phyloP scores from a whole-genome alignment of 108 stramenopile genomes.

The Discostella stelligeroides region DNA sequence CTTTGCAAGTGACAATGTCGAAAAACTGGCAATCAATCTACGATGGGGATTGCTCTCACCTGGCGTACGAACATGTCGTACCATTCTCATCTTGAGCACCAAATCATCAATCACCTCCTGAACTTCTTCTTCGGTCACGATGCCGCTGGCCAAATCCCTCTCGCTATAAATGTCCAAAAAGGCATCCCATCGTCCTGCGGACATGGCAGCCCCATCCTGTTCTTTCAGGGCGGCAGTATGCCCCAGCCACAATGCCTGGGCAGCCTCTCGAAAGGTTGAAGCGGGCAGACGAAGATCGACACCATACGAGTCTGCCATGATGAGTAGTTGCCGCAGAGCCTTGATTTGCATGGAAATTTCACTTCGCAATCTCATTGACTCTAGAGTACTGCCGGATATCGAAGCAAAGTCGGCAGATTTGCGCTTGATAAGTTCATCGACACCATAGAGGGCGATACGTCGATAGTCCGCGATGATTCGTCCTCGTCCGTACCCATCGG shows the following conservation, averaged over 20 bases:
- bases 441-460: conserved; percentile 65
- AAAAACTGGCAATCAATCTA: too few relatives aligned
- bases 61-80: conserved; percentile 66
- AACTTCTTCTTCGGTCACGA: conserved; percentile 55
- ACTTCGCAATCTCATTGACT: conserved; percentile 54
- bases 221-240: conserved; percentile 72
- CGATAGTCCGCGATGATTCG: conserved; percentile 73
- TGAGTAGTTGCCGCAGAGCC: conserved; percentile 54
- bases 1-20: too few relatives aligned
- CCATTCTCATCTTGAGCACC: conserved; percentile 52
- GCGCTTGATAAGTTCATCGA: conserved; percentile 62
- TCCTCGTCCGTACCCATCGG: conserved; percentile 72
- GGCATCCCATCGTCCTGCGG: conserved; percentile 66
- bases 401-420: conserved; percentile 61
- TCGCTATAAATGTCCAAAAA: conserved; percentile 67
- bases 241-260: conserved; percentile 66
- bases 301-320: conserved; percentile 62
- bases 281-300: conserved; percentile 61
- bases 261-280: conserved; percentile 61
- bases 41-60: too few relatives aligned
- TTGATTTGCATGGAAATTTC: conserved; percentile 64
- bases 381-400: conserved; percentile 40
- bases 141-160: conserved; percentile 54
- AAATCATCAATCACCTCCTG: conserved; percentile 64
- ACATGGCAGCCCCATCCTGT: conserved; percentile 80